A percentile compares a stretch with the other conserved stretches of the same genome.
Conservation (phyloP, 331 rosid genomes). For the Quercus lobata region DNA sequence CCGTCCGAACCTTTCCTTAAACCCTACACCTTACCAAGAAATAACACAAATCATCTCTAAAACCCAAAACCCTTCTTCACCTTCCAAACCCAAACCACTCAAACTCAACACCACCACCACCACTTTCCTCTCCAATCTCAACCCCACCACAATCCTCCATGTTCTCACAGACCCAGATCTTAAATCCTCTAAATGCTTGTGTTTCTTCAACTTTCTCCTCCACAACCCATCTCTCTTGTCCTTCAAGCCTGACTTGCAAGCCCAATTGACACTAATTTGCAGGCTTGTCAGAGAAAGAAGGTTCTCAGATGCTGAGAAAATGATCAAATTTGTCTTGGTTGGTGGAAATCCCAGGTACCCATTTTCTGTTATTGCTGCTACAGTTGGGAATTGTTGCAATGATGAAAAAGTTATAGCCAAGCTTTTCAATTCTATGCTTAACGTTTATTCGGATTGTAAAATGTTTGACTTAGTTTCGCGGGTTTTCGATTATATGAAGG, state of each 20-base stretch:
- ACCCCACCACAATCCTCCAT: slow-evolving; percentile 12
- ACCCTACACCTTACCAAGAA: background rate
- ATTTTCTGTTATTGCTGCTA: slow-evolving; percentile 27
- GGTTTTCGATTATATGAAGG: slow-evolving; percentile 24
- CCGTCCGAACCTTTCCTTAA: background rate
- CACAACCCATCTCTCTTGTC: slow-evolving; percentile 19
- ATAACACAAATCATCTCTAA: background rate
- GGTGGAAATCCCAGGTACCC: slow-evolving; percentile 15
- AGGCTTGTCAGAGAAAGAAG: slow-evolving; percentile 18
- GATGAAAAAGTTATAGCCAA: slow-evolving; percentile 12
- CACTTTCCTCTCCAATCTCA: slow-evolving; percentile 14
- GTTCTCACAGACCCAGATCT: slow-evolving; percentile 21
- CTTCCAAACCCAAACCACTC: background rate
- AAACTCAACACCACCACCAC: background rate
- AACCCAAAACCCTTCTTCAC: background rate
- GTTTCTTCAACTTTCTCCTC: slow-evolving; percentile 30
- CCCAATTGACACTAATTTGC: slow-evolving; percentile 19
- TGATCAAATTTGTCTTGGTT: slow-evolving; percentile 12
- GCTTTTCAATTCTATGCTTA: slow-evolving; percentile 19
- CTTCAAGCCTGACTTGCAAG: slow-evolving; percentile 23
- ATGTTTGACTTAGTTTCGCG: slow-evolving; percentile 6
- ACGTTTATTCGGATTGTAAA: slow-evolving; percentile 17
- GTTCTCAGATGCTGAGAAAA: slow-evolving; percentile 17
- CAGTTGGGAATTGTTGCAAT: slow-evolving; percentile 7
- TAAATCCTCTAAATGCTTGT: slow-evolving; percentile 14